Percentiles rank a stretch among this genome's conserved stretches.
Conservation (phyloP, 495 filamentous ascomycete genomes). For the Geopyxis carbonaria region DNA sequence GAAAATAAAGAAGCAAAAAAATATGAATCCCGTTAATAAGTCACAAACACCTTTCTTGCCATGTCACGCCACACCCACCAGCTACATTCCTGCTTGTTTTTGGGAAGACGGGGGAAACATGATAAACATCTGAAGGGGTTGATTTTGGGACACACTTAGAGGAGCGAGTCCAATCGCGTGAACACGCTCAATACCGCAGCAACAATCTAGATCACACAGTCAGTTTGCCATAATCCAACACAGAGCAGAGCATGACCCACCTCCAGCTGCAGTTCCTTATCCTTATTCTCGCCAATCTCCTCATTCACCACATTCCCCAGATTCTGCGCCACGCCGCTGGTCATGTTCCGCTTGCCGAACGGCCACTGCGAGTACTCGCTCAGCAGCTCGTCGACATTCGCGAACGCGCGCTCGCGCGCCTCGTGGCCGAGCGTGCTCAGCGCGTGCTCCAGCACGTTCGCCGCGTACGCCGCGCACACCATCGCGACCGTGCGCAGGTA, state of each 20-base stretch:
- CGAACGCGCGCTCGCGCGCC: constrained; percentile 79
- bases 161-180: constrained; percentile 82
- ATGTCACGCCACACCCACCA: too few relatives aligned
- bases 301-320: constrained; percentile 74
- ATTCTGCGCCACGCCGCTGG: constrained; percentile 71
- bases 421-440: constrained; percentile 84
- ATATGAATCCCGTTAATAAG: too few relatives aligned
- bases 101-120: too few relatives aligned
- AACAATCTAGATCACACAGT: constrained; percentile 43
- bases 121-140: background rate
- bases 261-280: constrained; percentile 90
- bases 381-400: constrained; percentile 88
- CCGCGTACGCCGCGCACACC: constrained; percentile 96
- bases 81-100: too few relatives aligned
- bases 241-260: constrained; percentile 29
- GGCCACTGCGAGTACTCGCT: constrained; percentile 95
- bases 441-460: constrained; percentile 97
- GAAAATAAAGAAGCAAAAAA: too few relatives aligned
- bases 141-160: constrained; percentile 33
- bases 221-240: background rate
- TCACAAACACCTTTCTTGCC: too few relatives aligned
- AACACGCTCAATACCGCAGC: constrained; percentile 93
- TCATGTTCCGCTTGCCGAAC: constrained; percentile 61
- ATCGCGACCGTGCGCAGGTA: constrained; percentile 82
- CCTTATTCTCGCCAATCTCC: constrained; percentile 67